Evolutionary conservation across 75 land plant species (phyloP).

Genomic region (Larix kaempferi): DNA sequence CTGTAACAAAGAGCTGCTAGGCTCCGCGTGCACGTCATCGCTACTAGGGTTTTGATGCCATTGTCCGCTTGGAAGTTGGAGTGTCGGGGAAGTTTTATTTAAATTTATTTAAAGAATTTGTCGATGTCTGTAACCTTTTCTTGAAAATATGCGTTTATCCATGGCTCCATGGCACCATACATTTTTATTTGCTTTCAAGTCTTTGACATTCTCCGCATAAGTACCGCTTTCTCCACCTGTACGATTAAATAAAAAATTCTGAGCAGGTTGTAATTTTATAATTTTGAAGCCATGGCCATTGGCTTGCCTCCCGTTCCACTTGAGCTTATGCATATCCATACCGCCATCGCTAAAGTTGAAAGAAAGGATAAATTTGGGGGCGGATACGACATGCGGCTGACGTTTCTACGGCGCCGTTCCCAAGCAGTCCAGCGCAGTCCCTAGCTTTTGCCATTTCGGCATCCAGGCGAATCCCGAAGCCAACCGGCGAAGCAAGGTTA

Average conservation of each 20-base stretch:
- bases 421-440: neutral
- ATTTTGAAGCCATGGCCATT: too few species aligned
- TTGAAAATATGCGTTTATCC: neutral
- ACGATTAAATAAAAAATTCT: neutral
- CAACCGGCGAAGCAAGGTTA: too few species aligned
- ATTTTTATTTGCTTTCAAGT: neutral
- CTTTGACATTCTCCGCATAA: conserved; percentile 1
- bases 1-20: neutral
- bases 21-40: conserved; percentile 1
- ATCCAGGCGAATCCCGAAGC: neutral
- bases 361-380: neutral
- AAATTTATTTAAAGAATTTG: too few species aligned
- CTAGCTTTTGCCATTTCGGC: neutral
- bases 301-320: too few species aligned
- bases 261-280: neutral
- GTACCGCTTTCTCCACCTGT: neutral
- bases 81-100: neutral
- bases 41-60: neutral
- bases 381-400: conserved; percentile 7
- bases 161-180: too few species aligned
- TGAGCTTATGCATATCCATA: too few species aligned
- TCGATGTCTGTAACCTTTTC: neutral
- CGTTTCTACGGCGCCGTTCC: conserved; percentile 8
- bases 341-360: neutral
- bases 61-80: neutral